Conservation (phyloP, 768 basidiomycete genomes). For the Calocybe indica region DNA sequence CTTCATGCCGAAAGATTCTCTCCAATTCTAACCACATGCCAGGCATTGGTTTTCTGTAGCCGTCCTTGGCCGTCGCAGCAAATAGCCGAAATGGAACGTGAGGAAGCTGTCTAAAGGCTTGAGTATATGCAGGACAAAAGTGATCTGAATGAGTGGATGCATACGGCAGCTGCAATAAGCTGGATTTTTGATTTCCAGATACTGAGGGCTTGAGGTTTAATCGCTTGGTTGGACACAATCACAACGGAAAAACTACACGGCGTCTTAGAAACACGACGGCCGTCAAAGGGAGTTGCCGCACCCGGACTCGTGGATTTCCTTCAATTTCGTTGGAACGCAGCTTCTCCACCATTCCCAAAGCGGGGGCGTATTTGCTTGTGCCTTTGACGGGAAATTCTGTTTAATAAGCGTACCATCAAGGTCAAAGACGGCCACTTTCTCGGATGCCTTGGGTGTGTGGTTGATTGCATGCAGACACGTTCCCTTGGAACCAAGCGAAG, state of each 20-base stretch:
- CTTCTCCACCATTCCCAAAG: constrained; percentile 72
- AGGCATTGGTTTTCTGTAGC: constrained; percentile 79
- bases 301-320: constrained; percentile 55
- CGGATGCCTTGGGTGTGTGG: constrained; percentile 31
- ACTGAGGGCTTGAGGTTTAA: constrained; percentile 40
- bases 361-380: constrained; percentile 21
- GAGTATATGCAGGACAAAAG: background rate
- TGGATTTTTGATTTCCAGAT: constrained; percentile 78
- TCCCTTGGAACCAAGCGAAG: constrained; percentile 27
- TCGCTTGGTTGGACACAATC: constrained; percentile 76
- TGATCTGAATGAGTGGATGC: constrained; percentile 10
- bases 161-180: constrained; percentile 56
- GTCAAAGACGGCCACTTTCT: constrained; percentile 79
- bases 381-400: constrained; percentile 24
- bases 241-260: constrained; percentile 58
- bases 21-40: constrained; percentile 82
- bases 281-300: constrained; percentile 23
- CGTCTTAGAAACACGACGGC: background rate
- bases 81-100: constrained; percentile 72
- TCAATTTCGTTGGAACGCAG: constrained; percentile 56
- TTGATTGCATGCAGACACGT: constrained; percentile 39
- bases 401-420: constrained; percentile 87
- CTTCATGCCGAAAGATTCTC: constrained; percentile 49
- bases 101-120: constrained; percentile 42
- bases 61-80: constrained; percentile 71